These are phyloP conservation scores for Lathyrus aphaca DNA, from an alignment of 306 rosid genomes.

Conservation along the genomic window DNA sequence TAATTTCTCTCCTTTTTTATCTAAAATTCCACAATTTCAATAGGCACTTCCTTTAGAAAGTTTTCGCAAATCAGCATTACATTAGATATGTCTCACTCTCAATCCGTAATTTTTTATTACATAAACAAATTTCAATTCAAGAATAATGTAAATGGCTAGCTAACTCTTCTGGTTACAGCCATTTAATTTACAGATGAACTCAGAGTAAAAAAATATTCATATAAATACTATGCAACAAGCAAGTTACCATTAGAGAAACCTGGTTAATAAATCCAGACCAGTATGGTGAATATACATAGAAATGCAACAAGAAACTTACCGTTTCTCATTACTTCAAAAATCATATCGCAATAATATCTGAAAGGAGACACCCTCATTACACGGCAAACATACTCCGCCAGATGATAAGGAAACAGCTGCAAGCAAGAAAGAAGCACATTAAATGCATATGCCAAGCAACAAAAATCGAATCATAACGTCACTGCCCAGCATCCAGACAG, in stretches of 20 bases:
- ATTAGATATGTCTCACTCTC: slow-evolving; percentile 7
- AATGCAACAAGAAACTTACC: slow-evolving; percentile 60
- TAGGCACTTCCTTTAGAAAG: neutral
- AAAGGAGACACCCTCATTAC: slow-evolving; percentile 96
- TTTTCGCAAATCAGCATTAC: neutral
- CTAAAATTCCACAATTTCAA: neutral
- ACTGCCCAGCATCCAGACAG: slow-evolving; percentile 10
- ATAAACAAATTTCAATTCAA: slow-evolving; percentile 16
- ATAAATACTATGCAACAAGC: slow-evolving; percentile 18
- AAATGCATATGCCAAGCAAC: slow-evolving; percentile 37
- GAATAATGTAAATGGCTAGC: slow-evolving; percentile 10
- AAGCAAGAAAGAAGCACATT: slow-evolving; percentile 45
- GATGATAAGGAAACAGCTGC: slow-evolving; percentile 99
- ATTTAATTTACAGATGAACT: slow-evolving; percentile 22
- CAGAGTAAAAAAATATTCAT: slow-evolving; percentile 9
- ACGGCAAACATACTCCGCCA: slow-evolving; percentile 92
- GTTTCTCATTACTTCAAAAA: slow-evolving; percentile 95
- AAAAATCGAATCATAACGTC: slow-evolving; percentile 36
- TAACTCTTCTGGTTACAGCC: slow-evolving; percentile 18
- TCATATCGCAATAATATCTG: slow-evolving; percentile 97
- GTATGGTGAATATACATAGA: slow-evolving; percentile 37
- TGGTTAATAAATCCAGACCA: slow-evolving; percentile 22
- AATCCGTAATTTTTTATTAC: slow-evolving; percentile 13
- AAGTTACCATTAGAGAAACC: neutral
- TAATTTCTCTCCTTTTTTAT: neutral